Evolutionary conservation across 2,329 filamentous ascomycete species (phyloP), one percentile per base, ranked within the genome.

Genomic region (Ophiostoma pallidulum): DNA sequence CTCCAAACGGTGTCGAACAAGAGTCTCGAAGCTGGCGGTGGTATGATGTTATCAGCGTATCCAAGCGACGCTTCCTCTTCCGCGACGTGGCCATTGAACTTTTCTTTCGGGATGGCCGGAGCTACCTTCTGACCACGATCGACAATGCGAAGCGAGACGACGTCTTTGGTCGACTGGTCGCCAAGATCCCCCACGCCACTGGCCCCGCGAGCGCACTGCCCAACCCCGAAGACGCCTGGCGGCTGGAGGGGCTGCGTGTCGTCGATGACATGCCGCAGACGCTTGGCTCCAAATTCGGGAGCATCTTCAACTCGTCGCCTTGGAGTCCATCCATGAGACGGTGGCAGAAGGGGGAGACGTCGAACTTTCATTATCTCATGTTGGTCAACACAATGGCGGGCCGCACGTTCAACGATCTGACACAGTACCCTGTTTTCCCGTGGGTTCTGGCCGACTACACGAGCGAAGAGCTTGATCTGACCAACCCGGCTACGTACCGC

Each of bases 311-410:
- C 54, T 78, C 88, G 19, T 82, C 80, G 0, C 77, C 86, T 0
- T 85, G 84, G 63, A 90, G 89, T 55, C 86, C 90, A 9, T 82
- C 88, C 8, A 94, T 92, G 59, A 83, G 84, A 54, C 84, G 82
- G 62, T 98, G 92, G 92, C 77, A 92, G 50, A 84, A 82, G 61
- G 92, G 94, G 12, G 92, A 98, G 59, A 88, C 97, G 42, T 97
- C 91, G 13, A 98, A 98, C 63, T 98, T 98, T 59, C 89, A 97
- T 64, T 98, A 98, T 60, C 76, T 98, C 31, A 98, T 98, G 91
- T 81, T 96, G 51, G 82, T 98, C 60, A 98, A 98, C 60, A 97
- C 92, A 0, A 87, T 98, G 77, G 94, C 94, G 24, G 92, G 92
- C 3, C 76, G 92, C 45, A 97, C 92, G 0, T 98, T 98, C 69